Conservation (phyloP, 2,329 filamentous ascomycete genomes). For the Ophiostoma pallidulum region DNA sequence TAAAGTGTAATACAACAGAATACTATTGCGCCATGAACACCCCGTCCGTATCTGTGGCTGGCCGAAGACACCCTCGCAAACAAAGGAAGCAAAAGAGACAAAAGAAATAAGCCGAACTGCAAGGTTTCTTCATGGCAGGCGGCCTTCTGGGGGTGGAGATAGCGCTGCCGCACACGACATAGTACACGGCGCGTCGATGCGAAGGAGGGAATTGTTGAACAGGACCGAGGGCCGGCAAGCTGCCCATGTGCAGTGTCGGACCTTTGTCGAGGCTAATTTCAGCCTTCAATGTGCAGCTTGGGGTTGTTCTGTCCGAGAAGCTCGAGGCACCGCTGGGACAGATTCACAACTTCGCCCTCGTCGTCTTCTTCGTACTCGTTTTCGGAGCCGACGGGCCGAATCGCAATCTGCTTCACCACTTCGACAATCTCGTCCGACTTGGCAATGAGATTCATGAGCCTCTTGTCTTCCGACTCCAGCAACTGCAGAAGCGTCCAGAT, state of each 20-base stretch:
- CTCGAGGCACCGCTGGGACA: conserved; percentile 84
- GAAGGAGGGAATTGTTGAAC: too few relatives aligned
- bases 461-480: conserved; percentile 87
- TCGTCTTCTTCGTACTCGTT: conserved; percentile 82
- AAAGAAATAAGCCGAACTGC: conserved; percentile 10
- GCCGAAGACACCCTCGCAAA: conserved; percentile 2
- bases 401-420: conserved; percentile 85
- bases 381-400: conserved; percentile 78
- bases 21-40: conserved; percentile 33
- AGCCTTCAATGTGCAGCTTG: conserved; percentile 77
- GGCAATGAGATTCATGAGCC: conserved; percentile 77
- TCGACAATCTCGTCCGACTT: conserved; percentile 85
- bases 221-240: too few relatives aligned
- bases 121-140: not conserved
- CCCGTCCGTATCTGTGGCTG: conserved; percentile 21
- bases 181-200: too few relatives aligned
- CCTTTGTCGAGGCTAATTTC: conserved; percentile 15
- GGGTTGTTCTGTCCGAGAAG: conserved; percentile 66
- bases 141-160: too few relatives aligned
- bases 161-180: too few relatives aligned
- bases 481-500: conserved; percentile 96
- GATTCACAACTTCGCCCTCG: conserved; percentile 82
- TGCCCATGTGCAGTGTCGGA: too few relatives aligned
- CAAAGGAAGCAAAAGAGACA: conserved; percentile 1
- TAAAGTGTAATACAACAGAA: not conserved